Percentiles rank a stretch among this genome's conserved stretches.
phyloP scores from a whole-genome alignment of 352 stramenopile species.

The Phytophthora syringae region DNA sequence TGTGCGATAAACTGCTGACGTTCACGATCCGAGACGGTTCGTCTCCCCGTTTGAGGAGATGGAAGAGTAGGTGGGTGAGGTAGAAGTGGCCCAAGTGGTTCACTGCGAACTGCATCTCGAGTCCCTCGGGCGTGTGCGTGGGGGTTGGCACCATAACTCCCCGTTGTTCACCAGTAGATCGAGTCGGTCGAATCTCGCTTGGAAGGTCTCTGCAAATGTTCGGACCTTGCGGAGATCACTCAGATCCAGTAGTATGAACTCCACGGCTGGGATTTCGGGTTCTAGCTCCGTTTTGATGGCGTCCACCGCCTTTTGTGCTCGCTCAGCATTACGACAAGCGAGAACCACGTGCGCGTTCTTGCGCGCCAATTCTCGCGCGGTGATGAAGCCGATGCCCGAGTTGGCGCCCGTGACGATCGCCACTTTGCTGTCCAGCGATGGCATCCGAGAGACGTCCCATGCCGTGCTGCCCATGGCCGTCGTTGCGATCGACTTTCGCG shows the following conservation, averaged over 20 bases:
- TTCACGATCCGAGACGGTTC: conserved; percentile 39
- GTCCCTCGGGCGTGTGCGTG: conserved; percentile 42
- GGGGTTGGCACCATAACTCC: conserved; percentile 46
- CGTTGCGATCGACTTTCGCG: not conserved
- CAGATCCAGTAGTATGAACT: conserved; percentile 59
- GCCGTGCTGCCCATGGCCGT: not conserved
- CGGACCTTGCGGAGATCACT: conserved; percentile 44
- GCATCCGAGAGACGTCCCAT: conserved; percentile 36
- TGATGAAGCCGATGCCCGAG: conserved; percentile 87
- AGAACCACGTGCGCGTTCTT: conserved; percentile 80
- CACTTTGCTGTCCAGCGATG: conserved; percentile 58
- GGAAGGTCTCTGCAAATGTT: conserved; percentile 44
- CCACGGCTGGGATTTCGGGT: conserved; percentile 10
- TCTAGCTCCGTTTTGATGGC: conserved; percentile 34
- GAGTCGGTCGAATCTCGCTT: conserved; percentile 44
- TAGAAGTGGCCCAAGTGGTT: conserved; percentile 74
- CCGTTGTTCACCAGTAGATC: conserved; percentile 72
- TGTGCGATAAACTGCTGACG: conserved; percentile 47
- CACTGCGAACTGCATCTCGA: conserved; percentile 67
- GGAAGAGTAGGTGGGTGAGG: conserved; percentile 57
- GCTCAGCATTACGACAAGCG: conserved; percentile 67
- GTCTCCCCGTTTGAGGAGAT: conserved; percentile 41
- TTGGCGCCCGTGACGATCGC: conserved; percentile 87
- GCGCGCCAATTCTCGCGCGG: conserved; percentile 58
- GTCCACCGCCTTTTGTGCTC: conserved; percentile 33